Conservation (phyloP, 2,329 filamentous ascomycete species). For the Colletotrichum abscissum region DNA sequence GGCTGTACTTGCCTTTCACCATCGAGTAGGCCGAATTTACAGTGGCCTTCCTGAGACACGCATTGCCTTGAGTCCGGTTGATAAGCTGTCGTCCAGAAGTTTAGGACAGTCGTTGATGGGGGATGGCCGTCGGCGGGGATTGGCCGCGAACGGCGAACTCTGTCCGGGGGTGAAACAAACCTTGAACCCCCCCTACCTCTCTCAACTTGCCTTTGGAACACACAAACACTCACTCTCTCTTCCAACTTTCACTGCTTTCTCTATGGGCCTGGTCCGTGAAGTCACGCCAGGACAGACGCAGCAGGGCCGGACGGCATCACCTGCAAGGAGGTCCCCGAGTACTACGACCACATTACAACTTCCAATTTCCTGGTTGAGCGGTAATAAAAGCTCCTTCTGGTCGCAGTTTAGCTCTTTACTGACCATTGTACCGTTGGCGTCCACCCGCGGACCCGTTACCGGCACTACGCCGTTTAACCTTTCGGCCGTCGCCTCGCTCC, state of each 20-base stretch:
- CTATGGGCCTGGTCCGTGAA: not conserved
- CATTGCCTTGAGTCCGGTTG: constrained; percentile 28
- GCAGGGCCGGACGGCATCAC: not conserved
- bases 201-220: not conserved
- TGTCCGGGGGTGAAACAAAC: constrained; percentile 34
- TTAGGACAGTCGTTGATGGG: constrained; percentile 3
- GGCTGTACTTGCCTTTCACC: not conserved
- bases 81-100: constrained; percentile 30
- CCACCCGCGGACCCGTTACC: not conserved
- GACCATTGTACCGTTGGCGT: not conserved
- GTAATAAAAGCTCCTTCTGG: not conserved
- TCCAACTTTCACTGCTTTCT: not conserved
- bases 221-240: not conserved
- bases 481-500: not conserved
- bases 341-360: not conserved
- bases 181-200: not conserved
- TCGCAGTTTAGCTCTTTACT: not conserved
- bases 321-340: not conserved
- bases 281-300: constrained; percentile 2
- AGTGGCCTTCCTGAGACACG: constrained; percentile 23
- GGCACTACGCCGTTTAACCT: constrained; percentile 6
- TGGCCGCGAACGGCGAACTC: constrained; percentile 25
- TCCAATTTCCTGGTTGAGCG: not conserved
- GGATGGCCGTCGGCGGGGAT: constrained; percentile 8
- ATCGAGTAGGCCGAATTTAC: not conserved